Percentiles rank a stretch among this genome's conserved stretches.
Conservation (phyloP, 2,329 filamentous ascomycete genomes). For the Diaporthe vexans region DNA sequence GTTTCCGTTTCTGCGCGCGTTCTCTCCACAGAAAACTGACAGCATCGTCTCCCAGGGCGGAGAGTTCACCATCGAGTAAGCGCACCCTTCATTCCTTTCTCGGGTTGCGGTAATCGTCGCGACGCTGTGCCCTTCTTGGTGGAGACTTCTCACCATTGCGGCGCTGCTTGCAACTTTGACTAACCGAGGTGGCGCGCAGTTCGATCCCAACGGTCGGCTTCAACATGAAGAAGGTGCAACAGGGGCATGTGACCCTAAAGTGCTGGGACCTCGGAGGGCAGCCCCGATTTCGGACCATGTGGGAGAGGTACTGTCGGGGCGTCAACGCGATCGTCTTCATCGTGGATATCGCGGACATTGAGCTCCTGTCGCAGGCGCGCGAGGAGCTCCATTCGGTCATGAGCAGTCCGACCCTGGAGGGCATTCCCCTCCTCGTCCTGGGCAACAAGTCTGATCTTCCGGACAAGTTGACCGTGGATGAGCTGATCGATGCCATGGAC, state of each 20-base stretch:
- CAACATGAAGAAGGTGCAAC: constrained; percentile 98
- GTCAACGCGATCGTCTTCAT: constrained; percentile 99
- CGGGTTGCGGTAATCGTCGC: constrained; percentile 13
- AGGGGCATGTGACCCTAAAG: constrained; percentile 97
- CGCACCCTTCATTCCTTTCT: constrained; percentile 46
- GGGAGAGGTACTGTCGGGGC: constrained; percentile 97
- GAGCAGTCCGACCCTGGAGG: constrained; percentile 84
- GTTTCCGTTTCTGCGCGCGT: constrained; percentile 52
- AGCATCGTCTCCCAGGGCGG: constrained; percentile 76
- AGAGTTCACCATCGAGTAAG: constrained; percentile 99
- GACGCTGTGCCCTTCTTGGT: constrained; percentile 44
- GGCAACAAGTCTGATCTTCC: constrained; percentile 97
- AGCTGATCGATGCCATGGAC: constrained; percentile 93
- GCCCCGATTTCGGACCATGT: constrained; percentile 97
- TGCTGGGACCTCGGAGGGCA: constrained; percentile 99
- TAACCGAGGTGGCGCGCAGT: constrained; percentile 65
- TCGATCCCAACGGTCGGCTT: constrained; percentile 98
- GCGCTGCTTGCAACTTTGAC: constrained; percentile 55
- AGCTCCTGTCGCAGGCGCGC: constrained; percentile 84
- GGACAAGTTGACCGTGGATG: constrained; percentile 92
- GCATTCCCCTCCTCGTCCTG: constrained; percentile 92
- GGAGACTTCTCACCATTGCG: constrained; percentile 37
- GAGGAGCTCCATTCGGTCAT: constrained; percentile 94
- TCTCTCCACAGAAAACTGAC: constrained; percentile 32
- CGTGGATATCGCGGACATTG: constrained; percentile 92